These are phyloP conservation scores for Serendipita sp. DNA, from an alignment of 768 basidiomycete genomes.

Conservation along the genomic window DNA sequence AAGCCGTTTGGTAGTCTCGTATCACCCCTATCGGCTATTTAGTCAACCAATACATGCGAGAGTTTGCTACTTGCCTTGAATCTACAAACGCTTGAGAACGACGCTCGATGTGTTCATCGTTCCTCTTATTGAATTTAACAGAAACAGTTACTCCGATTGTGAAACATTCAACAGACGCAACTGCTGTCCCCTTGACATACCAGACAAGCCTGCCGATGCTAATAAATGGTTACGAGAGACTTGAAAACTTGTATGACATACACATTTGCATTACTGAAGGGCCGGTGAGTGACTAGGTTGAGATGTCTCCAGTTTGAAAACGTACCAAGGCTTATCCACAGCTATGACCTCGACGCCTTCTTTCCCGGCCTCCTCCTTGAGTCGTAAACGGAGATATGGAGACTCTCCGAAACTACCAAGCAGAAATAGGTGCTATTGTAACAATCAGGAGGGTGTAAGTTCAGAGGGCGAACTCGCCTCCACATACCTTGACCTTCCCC, in stretches of 20 bases:
- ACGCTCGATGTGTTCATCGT: not conserved
- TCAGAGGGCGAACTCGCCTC: too few relatives aligned
- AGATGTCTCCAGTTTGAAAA: too few relatives aligned
- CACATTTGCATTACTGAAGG: too few relatives aligned
- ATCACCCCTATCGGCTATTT: too few relatives aligned
- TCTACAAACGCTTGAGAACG: not conserved
- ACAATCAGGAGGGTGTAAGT: not conserved
- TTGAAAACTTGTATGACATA: not conserved
- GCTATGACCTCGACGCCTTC: not conserved
- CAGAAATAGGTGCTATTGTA: not conserved
- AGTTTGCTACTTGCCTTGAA: not conserved
- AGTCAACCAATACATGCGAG: too few relatives aligned
- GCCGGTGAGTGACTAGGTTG: too few relatives aligned
- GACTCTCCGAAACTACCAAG: not conserved
- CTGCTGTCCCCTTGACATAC: too few relatives aligned
- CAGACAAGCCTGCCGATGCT: too few relatives aligned
- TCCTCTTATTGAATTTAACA: not conserved
- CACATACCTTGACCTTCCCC: not conserved
- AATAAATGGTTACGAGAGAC: too few relatives aligned
- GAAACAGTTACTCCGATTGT: not conserved
- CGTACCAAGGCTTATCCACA: not conserved
- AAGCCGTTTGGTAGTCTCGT: not conserved
- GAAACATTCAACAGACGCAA: too few relatives aligned
- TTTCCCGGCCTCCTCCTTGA: not conserved
- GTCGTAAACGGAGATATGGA: not conserved